Conservation (phyloP, 345 rosid species). For the Pugionium dolabratum region DNA sequence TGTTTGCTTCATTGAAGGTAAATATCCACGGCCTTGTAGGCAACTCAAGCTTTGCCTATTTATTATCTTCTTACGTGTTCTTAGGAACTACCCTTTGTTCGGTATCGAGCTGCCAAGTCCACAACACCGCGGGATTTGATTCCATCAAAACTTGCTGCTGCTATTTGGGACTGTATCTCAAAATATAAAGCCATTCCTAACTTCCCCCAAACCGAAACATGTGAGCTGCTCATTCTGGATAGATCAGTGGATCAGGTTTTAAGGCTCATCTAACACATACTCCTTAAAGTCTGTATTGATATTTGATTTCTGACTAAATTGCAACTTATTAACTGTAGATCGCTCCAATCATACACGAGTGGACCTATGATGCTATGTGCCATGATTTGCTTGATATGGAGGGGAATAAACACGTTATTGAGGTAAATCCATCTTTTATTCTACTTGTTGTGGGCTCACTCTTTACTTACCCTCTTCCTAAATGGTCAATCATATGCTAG, state of each 20-base stretch:
- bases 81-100: conserved; percentile 83
- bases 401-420: conserved; percentile 70
- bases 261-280: conserved; percentile 24
- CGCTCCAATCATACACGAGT: conserved; percentile 95
- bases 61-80: not conserved
- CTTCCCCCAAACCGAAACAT: conserved; percentile 82
- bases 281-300: conserved; percentile 8
- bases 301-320: conserved; percentile 14
- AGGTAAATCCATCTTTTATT: conserved; percentile 49
- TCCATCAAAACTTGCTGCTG: conserved; percentile 75
- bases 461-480: not conserved
- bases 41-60: not conserved
- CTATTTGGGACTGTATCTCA: conserved; percentile 55
- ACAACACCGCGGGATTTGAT: conserved; percentile 52
- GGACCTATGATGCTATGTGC: conserved; percentile 99
- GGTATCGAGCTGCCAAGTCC: conserved; percentile 67
- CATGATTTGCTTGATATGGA: conserved; percentile 93
- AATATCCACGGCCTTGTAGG: not conserved
- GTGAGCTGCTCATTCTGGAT: conserved; percentile 85
- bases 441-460: not conserved
- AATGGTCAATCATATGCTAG: conserved; percentile 40
- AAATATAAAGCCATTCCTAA: conserved; percentile 82
- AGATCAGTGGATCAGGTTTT: conserved; percentile 91
- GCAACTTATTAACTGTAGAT: conserved; percentile 49
- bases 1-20: conserved; percentile 91